Percentiles rank a stretch among this genome's conserved stretches.
Evolutionary conservation across 805 yeast genomes (phyloP).

Genomic region (Starmerella riodocensis): DNA sequence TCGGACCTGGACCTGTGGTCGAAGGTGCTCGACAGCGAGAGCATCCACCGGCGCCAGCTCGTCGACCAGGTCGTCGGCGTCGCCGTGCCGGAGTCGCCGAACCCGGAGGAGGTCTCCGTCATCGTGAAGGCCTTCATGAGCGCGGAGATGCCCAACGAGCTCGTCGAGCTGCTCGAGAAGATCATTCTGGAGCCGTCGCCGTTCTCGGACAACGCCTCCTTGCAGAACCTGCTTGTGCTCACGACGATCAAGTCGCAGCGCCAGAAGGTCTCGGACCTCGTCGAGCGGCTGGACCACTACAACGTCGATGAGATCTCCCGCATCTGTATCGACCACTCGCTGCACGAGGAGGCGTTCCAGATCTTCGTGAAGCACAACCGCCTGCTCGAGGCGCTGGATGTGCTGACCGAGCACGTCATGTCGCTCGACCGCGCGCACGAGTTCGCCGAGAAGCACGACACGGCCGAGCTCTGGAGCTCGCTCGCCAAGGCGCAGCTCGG

Average conservation of each 20-base stretch:
- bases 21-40: conserved; percentile 59
- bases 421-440: conserved; percentile 89
- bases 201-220: conserved; percentile 84
- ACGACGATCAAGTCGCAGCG: conserved; percentile 95
- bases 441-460: conserved; percentile 80
- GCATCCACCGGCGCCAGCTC: conserved; percentile 77
- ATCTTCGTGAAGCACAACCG: conserved; percentile 76
- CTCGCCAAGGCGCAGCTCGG: conserved; percentile 92
- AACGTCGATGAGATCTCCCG: conserved; percentile 92
- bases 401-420: conserved; percentile 82
- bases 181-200: conserved; percentile 95
- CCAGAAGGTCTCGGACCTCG: conserved; percentile 64
- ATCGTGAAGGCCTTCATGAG: conserved; percentile 95
- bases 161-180: conserved; percentile 88
- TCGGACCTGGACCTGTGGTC: conserved; percentile 80
- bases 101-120: conserved; percentile 86
- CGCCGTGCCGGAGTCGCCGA: conserved; percentile 92
- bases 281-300: conserved; percentile 79
- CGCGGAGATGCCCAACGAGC: conserved; percentile 80
- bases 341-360: conserved; percentile 88
- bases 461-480: conserved; percentile 83
- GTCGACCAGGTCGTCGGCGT: conserved; percentile 91
- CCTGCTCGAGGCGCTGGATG: conserved; percentile 69
- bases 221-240: conserved; percentile 82
- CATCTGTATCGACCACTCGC: conserved; percentile 74